Base-by-base conservation (phyloP, 257 asterid genomes). In the Salvia hispanica region DNA sequence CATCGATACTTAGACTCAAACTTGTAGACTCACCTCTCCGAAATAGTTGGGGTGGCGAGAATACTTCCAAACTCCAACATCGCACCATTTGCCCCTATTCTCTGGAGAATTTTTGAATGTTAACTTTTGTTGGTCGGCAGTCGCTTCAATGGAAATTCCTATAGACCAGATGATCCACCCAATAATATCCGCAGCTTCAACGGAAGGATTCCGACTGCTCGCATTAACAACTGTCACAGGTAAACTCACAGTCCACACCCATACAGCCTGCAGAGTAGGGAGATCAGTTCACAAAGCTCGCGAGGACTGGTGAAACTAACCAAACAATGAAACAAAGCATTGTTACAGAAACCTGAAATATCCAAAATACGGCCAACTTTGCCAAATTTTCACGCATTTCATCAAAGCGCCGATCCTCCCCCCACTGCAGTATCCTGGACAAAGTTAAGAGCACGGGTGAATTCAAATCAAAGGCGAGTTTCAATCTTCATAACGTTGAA, bases 161-260 rank as follows among this genome's bases (percentile, higher is more conserved):
- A 80, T 11, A 45, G 66, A 40, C 90, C 95, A 94, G 84, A 94
- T 86, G 55, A 88, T 78, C 97, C 97, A 91, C 58, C 96, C 99
- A 51, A 88, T 80, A 45, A 88, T 63, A 69, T 94, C 99, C 61
- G 9, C 75, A 72, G 91, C 86, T 42, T 75, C 72, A 80, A 94
- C 31, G 13, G 91, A 80, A 62, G 97, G 97, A 46, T 85, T 70
- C 47, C 79, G 78, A 39, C 78, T 76, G 54, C 90, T 88, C 66
- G 96, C 91, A 74, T 91, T 94, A 57, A 91, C 96, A 78, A 94
- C 56, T 62, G 99, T 94, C 74, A 94, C 83, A 0, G 99, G 97
- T 69, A 91, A 85, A 77, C 96, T 94, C 82, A 91, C 99, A 58
- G 93, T 87, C 99, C 99, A 94, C 40, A 94, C 99, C 99, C 99